Conservation (phyloP, 2,329 filamentous ascomycete species). For the Scedosporium aurantiacum region DNA sequence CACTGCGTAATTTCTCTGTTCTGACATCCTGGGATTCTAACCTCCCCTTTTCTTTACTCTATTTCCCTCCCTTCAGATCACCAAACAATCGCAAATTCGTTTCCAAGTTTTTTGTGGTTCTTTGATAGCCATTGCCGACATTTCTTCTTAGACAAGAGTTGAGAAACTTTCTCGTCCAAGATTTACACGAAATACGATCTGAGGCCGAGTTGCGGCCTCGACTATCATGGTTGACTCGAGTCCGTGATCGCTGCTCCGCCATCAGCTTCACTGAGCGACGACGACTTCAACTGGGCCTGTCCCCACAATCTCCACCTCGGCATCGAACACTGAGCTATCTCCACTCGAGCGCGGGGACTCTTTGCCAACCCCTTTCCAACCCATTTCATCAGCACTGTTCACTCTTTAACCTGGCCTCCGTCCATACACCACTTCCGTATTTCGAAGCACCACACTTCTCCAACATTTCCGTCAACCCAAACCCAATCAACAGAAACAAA, state of each 20-base stretch:
- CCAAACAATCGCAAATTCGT: background rate
- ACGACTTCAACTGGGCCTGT: background rate
- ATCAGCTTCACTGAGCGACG: background rate
- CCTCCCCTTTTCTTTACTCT: conserved; percentile 4
- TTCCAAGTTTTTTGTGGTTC: too few species aligned
- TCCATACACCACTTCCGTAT: background rate
- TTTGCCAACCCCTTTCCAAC: background rate
- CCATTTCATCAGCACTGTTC: background rate
- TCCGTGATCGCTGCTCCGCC: background rate
- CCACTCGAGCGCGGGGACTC: background rate
- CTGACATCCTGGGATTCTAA: background rate
- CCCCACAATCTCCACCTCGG: background rate
- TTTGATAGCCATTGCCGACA: too few species aligned
- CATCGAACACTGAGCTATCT: background rate
- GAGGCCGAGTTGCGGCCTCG: conserved; percentile 7
- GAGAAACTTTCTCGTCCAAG: background rate
- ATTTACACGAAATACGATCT: background rate
- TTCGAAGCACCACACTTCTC: background rate
- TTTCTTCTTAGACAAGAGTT: too few species aligned
- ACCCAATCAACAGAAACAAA: background rate
- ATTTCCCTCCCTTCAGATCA: background rate
- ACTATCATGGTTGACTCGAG: background rate
- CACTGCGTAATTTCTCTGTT: background rate
- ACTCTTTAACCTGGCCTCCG: background rate
- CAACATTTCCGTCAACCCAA: background rate